These are phyloP conservation scores for Vicia faba DNA, from an alignment of 306 rosid species.

Conservation along the genomic window DNA sequence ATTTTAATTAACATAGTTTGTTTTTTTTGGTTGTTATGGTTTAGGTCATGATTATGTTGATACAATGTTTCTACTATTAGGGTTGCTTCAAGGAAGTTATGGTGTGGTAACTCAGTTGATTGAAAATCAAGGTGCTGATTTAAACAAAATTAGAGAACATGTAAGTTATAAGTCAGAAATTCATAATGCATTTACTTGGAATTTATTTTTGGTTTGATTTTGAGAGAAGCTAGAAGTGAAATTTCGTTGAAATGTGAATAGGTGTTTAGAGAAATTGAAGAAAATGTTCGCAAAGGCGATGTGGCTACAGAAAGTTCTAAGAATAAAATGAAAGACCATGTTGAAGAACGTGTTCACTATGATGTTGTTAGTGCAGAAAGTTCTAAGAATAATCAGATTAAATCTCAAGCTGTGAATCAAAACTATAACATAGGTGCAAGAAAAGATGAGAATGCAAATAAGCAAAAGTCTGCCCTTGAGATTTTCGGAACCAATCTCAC, in stretches of 20 bases:
- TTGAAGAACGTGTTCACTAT: background rate
- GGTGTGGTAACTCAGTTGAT: slow-evolving; percentile 67
- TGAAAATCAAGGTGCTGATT: slow-evolving; percentile 64
- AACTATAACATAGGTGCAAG: slow-evolving; percentile 43
- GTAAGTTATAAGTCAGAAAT: slow-evolving; percentile 40
- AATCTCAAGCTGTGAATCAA: background rate
- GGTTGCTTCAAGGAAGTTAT: slow-evolving; percentile 67
- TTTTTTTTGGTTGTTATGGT: background rate
- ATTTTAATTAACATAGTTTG: background rate
- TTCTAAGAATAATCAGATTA: slow-evolving; percentile 18
- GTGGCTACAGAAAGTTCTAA: background rate
- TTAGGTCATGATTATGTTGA: slow-evolving; percentile 63
- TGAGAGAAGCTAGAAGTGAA: background rate
- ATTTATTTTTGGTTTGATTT: background rate
- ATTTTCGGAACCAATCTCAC: slow-evolving; percentile 67
- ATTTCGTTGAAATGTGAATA: slow-evolving; percentile 35
- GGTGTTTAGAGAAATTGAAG: slow-evolving; percentile 61
- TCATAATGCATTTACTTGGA: background rate
- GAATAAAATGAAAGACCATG: slow-evolving; percentile 34
- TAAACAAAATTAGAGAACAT: slow-evolving; percentile 68
- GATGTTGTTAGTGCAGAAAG: background rate
- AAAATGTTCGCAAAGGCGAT: background rate
- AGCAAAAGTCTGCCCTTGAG: slow-evolving; percentile 61
- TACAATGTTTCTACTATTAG: slow-evolving; percentile 67
- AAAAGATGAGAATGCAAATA: slow-evolving; percentile 51